These are phyloP conservation scores for Glycine tomentella DNA, from an alignment of 306 rosid species.

Conservation along the genomic window DNA sequence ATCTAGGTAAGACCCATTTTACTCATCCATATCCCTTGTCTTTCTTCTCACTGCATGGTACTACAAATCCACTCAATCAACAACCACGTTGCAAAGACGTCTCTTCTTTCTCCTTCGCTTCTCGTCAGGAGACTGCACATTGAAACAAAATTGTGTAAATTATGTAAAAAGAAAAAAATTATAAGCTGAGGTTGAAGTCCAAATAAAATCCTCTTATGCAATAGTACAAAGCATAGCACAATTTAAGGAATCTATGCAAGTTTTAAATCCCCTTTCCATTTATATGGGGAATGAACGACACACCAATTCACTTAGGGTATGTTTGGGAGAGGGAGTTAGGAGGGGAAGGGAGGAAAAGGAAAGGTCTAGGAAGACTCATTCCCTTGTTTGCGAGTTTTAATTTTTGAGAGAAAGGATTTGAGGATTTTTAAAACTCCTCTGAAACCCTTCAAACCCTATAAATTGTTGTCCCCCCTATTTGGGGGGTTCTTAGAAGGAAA, in stretches of 20 bases:
- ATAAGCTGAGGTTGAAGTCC: neutral
- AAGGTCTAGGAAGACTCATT: no score
- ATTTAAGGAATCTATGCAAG: constrained; percentile 14
- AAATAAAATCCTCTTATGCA: neutral
- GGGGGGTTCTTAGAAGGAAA: no score
- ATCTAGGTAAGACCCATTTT: neutral
- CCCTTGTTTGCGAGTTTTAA: no score
- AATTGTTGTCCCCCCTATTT: no score
- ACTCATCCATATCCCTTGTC: neutral
- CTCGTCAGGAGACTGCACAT: constrained; percentile 61
- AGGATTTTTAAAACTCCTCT: no score
- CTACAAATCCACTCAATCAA: constrained; percentile 49
- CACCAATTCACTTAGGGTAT: neutral
- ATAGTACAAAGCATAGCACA: neutral
- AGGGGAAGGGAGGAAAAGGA: no score
- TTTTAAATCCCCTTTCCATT: neutral
- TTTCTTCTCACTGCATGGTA: neutral
- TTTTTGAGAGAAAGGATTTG: no score
- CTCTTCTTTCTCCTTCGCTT: constrained; percentile 61
- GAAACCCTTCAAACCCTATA: no score
- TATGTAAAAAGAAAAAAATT: neutral
- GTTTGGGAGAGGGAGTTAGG: no score
- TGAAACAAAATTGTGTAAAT: neutral
- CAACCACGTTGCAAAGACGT: constrained; percentile 70
- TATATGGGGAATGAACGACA: neutral